Evolutionary conservation across 768 basidiomycete genomes (phyloP).

Genomic region (Mycena alexandri): DNA sequence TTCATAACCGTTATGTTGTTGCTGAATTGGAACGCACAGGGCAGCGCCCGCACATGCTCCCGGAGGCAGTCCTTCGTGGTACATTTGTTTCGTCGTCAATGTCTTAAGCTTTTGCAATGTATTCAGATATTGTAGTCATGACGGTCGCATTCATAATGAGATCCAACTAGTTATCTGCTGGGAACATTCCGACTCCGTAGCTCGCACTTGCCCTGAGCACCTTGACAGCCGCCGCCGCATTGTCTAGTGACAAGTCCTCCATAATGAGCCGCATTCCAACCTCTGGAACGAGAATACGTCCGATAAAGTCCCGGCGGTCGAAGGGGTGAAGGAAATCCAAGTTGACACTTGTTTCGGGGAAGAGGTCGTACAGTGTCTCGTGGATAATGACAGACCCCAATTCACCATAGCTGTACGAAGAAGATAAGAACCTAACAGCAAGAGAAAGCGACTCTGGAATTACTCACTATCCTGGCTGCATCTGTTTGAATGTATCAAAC

Average conservation of each 20-base stretch:
- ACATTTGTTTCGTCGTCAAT: neutral
- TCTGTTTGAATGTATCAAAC: neutral
- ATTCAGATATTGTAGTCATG: neutral
- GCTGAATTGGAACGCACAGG: neutral
- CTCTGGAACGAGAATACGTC: slow-evolving; percentile 5
- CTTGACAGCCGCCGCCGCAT: neutral
- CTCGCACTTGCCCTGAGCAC: slow-evolving; percentile 5
- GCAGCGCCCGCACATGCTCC: slow-evolving; percentile 2
- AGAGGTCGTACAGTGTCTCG: neutral
- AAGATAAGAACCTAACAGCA: neutral
- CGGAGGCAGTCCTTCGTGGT: neutral
- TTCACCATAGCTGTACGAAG: slow-evolving; percentile 19
- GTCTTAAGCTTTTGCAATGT: neutral
- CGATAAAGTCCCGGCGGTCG: neutral
- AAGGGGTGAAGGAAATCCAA: neutral
- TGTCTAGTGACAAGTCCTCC: slow-evolving; percentile 4
- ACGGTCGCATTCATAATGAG: neutral
- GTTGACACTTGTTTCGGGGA: neutral
- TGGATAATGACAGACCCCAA: slow-evolving; percentile 8
- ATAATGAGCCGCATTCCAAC: no score
- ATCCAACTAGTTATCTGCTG: neutral
- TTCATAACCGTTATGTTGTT: slow-evolving; percentile 31
- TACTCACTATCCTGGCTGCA: slow-evolving; percentile 23
- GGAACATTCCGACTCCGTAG: slow-evolving; percentile 17
- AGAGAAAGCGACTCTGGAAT: neutral